Evolutionary conservation across 441 rosid genomes (phyloP).

Genomic region (Arabidopsis lyrata): DNA sequence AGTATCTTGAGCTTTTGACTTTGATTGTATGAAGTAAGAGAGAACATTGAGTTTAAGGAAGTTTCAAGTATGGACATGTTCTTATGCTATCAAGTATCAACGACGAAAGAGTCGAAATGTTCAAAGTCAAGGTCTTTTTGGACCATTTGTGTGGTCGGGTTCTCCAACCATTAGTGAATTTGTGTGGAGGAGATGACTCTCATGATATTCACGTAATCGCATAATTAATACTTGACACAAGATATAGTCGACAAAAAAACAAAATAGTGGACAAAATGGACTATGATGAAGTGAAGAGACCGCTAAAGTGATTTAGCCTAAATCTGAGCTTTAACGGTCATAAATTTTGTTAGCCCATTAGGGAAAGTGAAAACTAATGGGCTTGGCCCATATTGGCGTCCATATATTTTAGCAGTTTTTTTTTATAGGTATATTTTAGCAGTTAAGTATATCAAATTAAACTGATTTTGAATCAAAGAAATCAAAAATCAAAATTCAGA

Average conservation of each 20-base stretch:
- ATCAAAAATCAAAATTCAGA: conserved; percentile 23
- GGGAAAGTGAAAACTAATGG: conserved; percentile 1
- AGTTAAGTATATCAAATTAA: neutral
- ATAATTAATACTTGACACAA: neutral
- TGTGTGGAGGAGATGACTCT: conserved; percentile 35
- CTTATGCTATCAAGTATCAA: conserved; percentile 23
- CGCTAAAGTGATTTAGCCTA: neutral
- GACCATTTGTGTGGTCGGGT: conserved; percentile 31
- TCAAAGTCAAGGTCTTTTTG: conserved; percentile 40
- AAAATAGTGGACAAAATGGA: neutral
- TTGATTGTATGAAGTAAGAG: conserved; percentile 13
- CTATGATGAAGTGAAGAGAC: neutral
- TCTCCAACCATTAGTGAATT: conserved; percentile 7
- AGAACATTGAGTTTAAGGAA: conserved; percentile 20
- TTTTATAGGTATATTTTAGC: no score
- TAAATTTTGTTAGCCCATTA: conserved; percentile 13
- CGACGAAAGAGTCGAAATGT: conserved; percentile 26
- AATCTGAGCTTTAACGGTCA: neutral
- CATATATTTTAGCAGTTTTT: neutral
- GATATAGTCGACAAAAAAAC: neutral
- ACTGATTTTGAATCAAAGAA: neutral
- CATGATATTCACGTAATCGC: neutral
- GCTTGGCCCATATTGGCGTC: conserved; percentile 12
- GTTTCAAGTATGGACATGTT: conserved; percentile 14
- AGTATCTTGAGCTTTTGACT: conserved; percentile 27